Evolutionary conservation across 768 basidiomycete genomes (phyloP), one percentile per base, ranked within the genome.

Genomic region (Psilocybe azurescens): DNA sequence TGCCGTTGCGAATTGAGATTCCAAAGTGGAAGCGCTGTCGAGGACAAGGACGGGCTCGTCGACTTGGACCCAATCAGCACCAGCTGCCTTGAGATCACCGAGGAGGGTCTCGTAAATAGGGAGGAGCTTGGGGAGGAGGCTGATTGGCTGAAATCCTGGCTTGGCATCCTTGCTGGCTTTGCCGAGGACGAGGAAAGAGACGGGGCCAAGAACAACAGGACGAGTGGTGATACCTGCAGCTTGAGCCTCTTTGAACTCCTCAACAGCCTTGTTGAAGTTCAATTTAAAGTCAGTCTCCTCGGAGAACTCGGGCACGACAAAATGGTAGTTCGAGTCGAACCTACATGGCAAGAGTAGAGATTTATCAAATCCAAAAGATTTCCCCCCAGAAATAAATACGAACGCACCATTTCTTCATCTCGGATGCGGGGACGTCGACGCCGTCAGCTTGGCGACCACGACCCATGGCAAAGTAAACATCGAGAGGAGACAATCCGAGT

Each of bases 281-380:
- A 99, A 83, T 80, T 97, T 95, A 88, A 99, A 98, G 67, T 97
- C 89, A 32, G 90, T 92, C 70, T 86, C 81, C 56, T 93, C 91
- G 8, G 93, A 93, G 78, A 97, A 87, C 80, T 97, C 97, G 59
- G 96, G 96, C 62, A 99, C 97, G 77, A 99, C 95, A 73, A 89
- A 96, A 83, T 99, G 96, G 83, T 97, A 99, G 87, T 97, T 98
- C 54, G 94, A 95, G 80, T 97, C 95, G 76, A 95, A 97, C 95
- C 94, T 96, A 65, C 44, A 64, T 20, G 29, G 61, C 16, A 63
- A 64, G 24, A 24, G 24, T 24, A 56, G 51, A 60, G 55, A 53
- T 58, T 20, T 54, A 54, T 14, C 49, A 55, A 57, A 60, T 61
- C 36, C 61, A 24, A 36, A 38, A 33, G 44, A 56, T 41, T 20